phyloP scores from a whole-genome alignment of 2,329 filamentous ascomycete species.

The Niveomyces coronatus region DNA sequence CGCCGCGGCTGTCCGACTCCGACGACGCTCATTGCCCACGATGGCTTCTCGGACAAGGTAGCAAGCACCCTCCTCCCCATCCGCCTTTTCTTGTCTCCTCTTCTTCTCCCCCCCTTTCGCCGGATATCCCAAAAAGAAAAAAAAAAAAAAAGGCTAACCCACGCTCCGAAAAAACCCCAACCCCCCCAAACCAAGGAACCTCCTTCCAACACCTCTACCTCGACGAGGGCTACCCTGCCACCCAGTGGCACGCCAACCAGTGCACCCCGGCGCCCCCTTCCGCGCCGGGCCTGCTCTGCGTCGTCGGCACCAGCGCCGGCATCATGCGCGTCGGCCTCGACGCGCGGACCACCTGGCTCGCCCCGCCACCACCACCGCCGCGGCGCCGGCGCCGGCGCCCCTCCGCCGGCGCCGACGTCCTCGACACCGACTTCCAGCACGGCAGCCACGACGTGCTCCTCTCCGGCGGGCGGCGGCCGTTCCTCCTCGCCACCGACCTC shows the following conservation, averaged over 20 bases:
- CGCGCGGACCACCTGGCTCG: slow-evolving; percentile 24
- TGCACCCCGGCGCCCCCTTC: slow-evolving; percentile 32
- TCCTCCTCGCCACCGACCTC: slow-evolving; percentile 35
- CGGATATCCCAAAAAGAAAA: background rate
- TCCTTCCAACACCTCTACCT: slow-evolving; percentile 18
- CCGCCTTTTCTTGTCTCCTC: background rate
- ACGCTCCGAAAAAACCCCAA: slow-evolving; percentile 17
- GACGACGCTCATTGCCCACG: slow-evolving; percentile 19
- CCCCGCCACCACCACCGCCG: slow-evolving; percentile 18
- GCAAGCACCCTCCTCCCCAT: slow-evolving; percentile 9
- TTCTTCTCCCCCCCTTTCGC: background rate
- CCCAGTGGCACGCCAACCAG: slow-evolving; percentile 29
- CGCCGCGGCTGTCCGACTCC: slow-evolving; percentile 21
- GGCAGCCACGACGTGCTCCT: slow-evolving; percentile 35
- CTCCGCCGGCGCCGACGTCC: slow-evolving; percentile 27
- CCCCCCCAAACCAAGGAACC: slow-evolving; percentile 23
- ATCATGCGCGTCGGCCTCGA: slow-evolving; percentile 28
- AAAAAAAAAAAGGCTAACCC: background rate
- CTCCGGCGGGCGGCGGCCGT: slow-evolving; percentile 39
- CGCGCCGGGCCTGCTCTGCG: slow-evolving; percentile 30
- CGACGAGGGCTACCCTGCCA: too few species aligned
- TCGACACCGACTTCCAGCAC: slow-evolving; percentile 37
- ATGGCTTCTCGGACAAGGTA: slow-evolving; percentile 31
- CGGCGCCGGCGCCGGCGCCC: background rate
- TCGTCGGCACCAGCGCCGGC: slow-evolving; percentile 39